phyloP scores from a whole-genome alignment of 2,329 filamentous ascomycete genomes.

The Fusarium sp. region DNA sequence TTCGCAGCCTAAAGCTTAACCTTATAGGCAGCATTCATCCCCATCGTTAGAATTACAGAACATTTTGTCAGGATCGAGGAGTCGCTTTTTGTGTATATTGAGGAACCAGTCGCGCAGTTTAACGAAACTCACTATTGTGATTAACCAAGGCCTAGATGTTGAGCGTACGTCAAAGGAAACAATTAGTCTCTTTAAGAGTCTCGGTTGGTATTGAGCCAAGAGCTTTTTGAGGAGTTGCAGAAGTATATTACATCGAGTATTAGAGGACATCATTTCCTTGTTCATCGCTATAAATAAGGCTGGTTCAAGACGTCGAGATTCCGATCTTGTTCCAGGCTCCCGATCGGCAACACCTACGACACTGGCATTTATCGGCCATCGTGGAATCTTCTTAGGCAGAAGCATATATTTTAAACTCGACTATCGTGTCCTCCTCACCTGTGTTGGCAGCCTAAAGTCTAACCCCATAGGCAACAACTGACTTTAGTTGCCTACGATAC shows the following conservation, averaged over 20 bases:
- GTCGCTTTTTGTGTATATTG: no score
- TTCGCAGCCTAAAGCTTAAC: no score
- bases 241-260: neutral
- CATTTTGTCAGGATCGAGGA: no score
- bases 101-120: no score
- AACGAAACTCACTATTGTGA: no score
- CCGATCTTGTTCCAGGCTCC: neutral
- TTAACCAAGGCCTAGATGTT: no score
- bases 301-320: neutral
- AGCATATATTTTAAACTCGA: neutral
- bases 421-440: accelerated
- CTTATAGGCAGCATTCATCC: no score
- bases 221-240: accelerated
- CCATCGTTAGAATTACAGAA: no score
- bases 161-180: no score
- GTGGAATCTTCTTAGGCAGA: neutral
- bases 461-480: no score
- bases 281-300: neutral
- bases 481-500: no score
- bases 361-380: neutral
- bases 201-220: neutral
- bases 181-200: neutral
- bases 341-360: accelerated
- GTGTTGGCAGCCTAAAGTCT: neutral
- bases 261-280: neutral